phyloP scores from a whole-genome alignment of 768 basidiomycete species.

The Neoboletus subvelutipes region DNA sequence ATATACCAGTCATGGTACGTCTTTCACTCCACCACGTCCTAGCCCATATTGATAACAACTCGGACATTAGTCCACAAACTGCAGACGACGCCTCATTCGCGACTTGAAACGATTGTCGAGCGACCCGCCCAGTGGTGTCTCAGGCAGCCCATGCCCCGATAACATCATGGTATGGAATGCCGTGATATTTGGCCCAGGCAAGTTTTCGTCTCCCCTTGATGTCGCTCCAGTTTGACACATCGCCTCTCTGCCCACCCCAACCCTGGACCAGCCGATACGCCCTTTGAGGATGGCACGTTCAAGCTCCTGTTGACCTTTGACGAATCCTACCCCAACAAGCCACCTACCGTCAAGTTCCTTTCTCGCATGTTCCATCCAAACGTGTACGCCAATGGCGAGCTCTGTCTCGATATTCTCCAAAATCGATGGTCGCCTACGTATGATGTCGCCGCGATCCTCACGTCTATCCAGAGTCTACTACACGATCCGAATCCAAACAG shows the following conservation, averaged over 20 bases:
- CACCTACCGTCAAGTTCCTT: slow-evolving; percentile 95
- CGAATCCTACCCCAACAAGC: slow-evolving; percentile 98
- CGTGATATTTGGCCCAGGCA: slow-evolving; percentile 97
- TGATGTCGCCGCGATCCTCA: slow-evolving; percentile 97
- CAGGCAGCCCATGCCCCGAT: slow-evolving; percentile 94
- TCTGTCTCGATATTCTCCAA: slow-evolving; percentile 97
- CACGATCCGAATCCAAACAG: slow-evolving; percentile 99
- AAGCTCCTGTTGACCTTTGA: slow-evolving; percentile 94
- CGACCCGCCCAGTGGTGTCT: slow-evolving; percentile 95
- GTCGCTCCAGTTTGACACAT: slow-evolving; percentile 1
- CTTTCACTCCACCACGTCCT: background rate
- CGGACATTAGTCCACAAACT: slow-evolving; percentile 76
- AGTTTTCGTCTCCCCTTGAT: slow-evolving; percentile 27
- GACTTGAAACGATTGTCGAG: slow-evolving; percentile 96
- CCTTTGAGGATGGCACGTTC: slow-evolving; percentile 99
- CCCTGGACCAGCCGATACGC: slow-evolving; percentile 76
- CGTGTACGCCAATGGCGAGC: slow-evolving; percentile 97
- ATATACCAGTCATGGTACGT: slow-evolving; percentile 24
- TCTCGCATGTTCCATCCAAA: slow-evolving; percentile 99
- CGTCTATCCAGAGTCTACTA: slow-evolving; percentile 90
- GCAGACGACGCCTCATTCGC: slow-evolving; percentile 91
- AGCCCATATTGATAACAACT: background rate
- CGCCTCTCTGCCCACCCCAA: background rate
- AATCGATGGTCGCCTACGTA: slow-evolving; percentile 99
- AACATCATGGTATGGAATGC: slow-evolving; percentile 99